phyloP scores from a whole-genome alignment of 768 basidiomycete genomes.

The Boletus eberwhitei region DNA sequence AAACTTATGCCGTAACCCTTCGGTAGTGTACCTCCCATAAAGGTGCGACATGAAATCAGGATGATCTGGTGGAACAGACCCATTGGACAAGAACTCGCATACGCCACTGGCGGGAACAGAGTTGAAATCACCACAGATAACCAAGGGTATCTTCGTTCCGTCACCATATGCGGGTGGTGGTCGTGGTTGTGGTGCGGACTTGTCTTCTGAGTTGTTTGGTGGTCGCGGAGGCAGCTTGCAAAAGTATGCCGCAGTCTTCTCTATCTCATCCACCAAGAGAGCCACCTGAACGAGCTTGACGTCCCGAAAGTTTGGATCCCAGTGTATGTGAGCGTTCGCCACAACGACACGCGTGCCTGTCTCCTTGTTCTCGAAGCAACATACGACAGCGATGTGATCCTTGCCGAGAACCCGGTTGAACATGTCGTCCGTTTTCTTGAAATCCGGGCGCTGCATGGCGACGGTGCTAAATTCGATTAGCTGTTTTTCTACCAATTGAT shows the following conservation, averaged over 20 bases:
- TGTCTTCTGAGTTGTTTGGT: conserved; percentile 35
- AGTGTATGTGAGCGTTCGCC: conserved; percentile 88
- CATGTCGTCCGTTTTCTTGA: conserved; percentile 99
- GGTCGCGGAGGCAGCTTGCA: conserved; percentile 73
- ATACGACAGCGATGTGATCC: conserved; percentile 88
- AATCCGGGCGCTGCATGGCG: conserved; percentile 89
- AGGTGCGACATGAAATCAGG: conserved; percentile 88
- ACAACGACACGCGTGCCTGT: conserved; percentile 88
- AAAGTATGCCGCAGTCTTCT: conserved; percentile 84
- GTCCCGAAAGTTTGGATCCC: conserved; percentile 90
- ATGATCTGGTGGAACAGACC: conserved; percentile 67
- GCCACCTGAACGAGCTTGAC: conserved; percentile 98
- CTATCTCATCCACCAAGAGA: conserved; percentile 86
- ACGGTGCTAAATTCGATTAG: conserved; percentile 90
- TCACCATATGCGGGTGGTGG: conserved; percentile 73
- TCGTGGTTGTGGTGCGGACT: conserved; percentile 33
- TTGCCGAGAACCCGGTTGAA: conserved; percentile 96
- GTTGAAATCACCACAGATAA: conserved; percentile 97
- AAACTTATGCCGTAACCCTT: conserved; percentile 78
- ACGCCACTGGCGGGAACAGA: conserved; percentile 83
- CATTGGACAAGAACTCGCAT: conserved; percentile 83
- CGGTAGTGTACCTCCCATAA: conserved; percentile 91
- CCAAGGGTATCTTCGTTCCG: conserved; percentile 83
- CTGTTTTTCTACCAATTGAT: conserved; percentile 89
- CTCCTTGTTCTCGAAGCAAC: conserved; percentile 79